Evolutionary conservation across 768 basidiomycete genomes (phyloP), one percentile per base, ranked within the genome.

Genomic region (Gelatoporia subvermispora): DNA sequence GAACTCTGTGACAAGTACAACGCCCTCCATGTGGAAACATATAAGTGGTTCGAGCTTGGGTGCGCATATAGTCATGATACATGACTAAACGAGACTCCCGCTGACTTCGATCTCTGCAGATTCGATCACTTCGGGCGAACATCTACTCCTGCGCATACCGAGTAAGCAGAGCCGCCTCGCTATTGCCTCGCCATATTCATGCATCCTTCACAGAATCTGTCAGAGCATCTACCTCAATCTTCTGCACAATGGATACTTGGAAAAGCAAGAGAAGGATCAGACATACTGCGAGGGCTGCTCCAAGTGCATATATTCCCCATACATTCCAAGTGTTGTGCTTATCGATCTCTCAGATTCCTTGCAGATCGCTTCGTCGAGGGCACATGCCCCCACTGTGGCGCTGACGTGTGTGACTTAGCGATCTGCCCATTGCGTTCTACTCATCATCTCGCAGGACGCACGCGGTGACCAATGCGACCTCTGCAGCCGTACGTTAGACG

Each of bases 291-390:
- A 94, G 70, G 85, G 85, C 13, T 94, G 93, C 63, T 73, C 81
- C 52, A 90, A 91, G 85, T 89, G 60, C 52, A 78, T 60, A 4
- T 1, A 3, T 22, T 22, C 31, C 20, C 17, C 16, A 31, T 35
- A 42, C 22, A 37, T 21, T 17, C 4, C 2, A 21, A 52, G 39
- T 42, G 60, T 40, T 17, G 41, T 41, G 25, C 51, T 49, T 41
- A 53, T 53, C 31, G 28, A 16, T 4, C 47, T 43, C 5, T 31
- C 51, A 91, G 90, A 58, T 99, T 96, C 71, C 70, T 99, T 31
- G 96, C 96, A 17, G 96, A 99, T 69, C 86, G 96, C 47, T 98
- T 88, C 68, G 94, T 98, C 0, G 95, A 98, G 67, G 96, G 96
- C n/a, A 91, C 81, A 28, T 99, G 96, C 63, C 96, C 96, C 1